Conservation (phyloP, 208 protist genomes). For the Phytomonas sp. region DNA sequence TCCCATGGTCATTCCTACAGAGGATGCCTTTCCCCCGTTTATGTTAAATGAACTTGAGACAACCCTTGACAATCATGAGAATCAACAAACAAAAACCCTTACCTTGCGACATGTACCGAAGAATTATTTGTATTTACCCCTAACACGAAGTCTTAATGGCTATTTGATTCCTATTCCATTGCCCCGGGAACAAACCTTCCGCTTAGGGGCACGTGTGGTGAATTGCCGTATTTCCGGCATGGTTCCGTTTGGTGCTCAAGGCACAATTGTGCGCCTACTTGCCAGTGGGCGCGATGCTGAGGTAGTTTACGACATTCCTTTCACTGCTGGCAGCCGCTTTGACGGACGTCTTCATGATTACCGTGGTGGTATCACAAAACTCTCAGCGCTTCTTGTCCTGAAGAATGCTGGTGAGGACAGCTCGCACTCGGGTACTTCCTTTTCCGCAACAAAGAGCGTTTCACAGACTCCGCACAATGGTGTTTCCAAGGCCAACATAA, state of each 20-base stretch:
- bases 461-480: background rate
- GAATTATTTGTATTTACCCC: conserved; percentile 74
- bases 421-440: background rate
- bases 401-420: conserved; percentile 3
- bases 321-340: conserved; percentile 68
- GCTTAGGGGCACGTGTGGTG: conserved; percentile 72
- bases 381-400: conserved; percentile 64
- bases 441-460: background rate
- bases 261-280: conserved; percentile 82
- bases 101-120: conserved; percentile 30
- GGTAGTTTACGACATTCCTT: conserved; percentile 82
- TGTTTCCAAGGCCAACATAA: background rate
- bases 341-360: conserved; percentile 57
- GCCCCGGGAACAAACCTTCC: conserved; percentile 56
- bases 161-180: conserved; percentile 70
- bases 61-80: conserved; percentile 25
- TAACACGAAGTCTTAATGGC: conserved; percentile 47
- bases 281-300: conserved; percentile 64
- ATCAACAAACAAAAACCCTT: conserved; percentile 22
- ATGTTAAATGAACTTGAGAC: conserved; percentile 59
- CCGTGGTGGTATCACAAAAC: conserved; percentile 67
- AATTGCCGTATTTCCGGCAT: conserved; percentile 74
- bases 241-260: conserved; percentile 68
- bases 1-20: conserved; percentile 62
- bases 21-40: conserved; percentile 57